Base-by-base conservation (phyloP, 805 yeast species). In the Cephaloascus albidus region DNA sequence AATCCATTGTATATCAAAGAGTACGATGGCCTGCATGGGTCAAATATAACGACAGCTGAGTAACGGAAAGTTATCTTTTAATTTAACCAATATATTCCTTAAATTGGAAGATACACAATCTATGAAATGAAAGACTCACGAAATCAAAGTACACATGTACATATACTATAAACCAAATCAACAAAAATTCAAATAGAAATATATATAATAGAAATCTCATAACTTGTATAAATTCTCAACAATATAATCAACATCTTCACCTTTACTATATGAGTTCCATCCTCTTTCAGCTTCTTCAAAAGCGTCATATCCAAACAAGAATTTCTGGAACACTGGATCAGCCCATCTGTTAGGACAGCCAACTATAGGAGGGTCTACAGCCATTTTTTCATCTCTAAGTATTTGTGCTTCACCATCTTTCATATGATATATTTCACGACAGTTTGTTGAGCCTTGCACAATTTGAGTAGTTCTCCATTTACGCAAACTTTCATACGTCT, bases 341-440 rank as follows among this genome's bases (percentile, higher is more conserved):
- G 58, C 54, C 57, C 57, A 47, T 38, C 52, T 38, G 36, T 48
- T 49, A 15, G 53, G 53, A 37, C 49, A 48, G 10, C 52, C 53
- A 20, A 43, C 36, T 8, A 20, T 26, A 6, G 57, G 56, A 4
- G 57, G 53, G 8, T 32, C 37, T 20, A 45, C 32, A 3, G 37
- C 18, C 39, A 48, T 36, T 15, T 44, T 40, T 6, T 34, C 32
- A 37, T 58, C 62, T 32, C 63, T 39, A 19, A 45, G 45, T 10
- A 33, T 23, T 41, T 57, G 62, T 34, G 46, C 54, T 17, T 30
- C 38, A 5, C 61, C 60, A 41, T 57, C 61, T n/a, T 40, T 43
- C 34, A 57, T 40, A 41, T 58, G 63, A 37, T 48, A 58, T 14
- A 54, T 43, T 18, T 44, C 31, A 36, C 43, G 38, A 36, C 48